Evolutionary conservation across 352 stramenopile species (phyloP).

Genomic region (Phytophthora boehmeriae): DNA sequence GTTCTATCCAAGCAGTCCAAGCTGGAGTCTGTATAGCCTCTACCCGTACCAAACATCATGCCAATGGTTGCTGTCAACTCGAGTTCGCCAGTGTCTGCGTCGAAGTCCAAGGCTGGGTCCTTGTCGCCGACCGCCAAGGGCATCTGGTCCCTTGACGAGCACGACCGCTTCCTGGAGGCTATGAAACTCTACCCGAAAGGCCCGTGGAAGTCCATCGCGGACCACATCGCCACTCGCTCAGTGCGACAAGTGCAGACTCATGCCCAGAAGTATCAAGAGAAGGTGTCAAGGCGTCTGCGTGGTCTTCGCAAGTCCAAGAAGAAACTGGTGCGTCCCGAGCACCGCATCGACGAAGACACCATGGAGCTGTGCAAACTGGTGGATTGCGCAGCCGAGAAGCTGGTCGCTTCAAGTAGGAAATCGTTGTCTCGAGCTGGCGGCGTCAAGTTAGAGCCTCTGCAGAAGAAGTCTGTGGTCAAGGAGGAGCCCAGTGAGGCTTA

Average conservation of each 20-base stretch:
- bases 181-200: constrained; percentile 75
- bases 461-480: constrained; percentile 34
- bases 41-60: constrained; percentile 12
- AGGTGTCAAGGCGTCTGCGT: constrained; percentile 65
- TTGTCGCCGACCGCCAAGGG: constrained; percentile 47
- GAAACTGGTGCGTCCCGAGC: constrained; percentile 61
- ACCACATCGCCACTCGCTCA: constrained; percentile 72
- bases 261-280: constrained; percentile 84
- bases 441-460: constrained; percentile 31
- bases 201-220: constrained; percentile 75
- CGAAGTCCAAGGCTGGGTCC: constrained; percentile 21
- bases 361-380: constrained; percentile 67
- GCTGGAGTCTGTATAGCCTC: constrained; percentile 1
- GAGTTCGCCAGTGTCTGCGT: constrained; percentile 26
- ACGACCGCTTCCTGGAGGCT: constrained; percentile 72
- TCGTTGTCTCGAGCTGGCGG: constrained; percentile 11
- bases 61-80: constrained; percentile 32
- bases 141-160: constrained; percentile 72
- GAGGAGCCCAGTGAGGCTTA: constrained; percentile 23
- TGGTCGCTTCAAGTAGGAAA: constrained; percentile 36
- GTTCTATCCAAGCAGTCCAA: not conserved
- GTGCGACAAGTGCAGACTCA: constrained; percentile 78
- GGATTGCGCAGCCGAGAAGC: constrained; percentile 51
- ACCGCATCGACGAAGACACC: constrained; percentile 65
- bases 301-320: constrained; percentile 77